Evolutionary conservation across 176 grass and related monocot species (phyloP).

Genomic region (Paspalum vaginatum): DNA sequence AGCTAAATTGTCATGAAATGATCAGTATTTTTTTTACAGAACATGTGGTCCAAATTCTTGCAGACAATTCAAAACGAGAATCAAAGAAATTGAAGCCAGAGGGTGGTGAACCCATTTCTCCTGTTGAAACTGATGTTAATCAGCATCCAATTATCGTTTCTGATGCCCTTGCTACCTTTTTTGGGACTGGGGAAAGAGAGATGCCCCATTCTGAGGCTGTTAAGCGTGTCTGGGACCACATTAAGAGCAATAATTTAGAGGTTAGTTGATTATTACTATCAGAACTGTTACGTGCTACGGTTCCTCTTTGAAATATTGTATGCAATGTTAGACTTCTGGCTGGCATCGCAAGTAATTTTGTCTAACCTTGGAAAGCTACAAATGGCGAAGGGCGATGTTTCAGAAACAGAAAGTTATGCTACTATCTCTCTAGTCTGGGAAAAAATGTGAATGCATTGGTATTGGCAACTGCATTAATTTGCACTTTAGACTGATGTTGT

Average conservation of each 20-base stretch:
- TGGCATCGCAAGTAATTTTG: constrained; percentile 12
- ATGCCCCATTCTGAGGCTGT: constrained; percentile 77
- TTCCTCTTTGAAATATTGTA: constrained; percentile 2
- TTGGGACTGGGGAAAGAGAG: constrained; percentile 80
- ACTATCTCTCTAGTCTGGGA: not conserved
- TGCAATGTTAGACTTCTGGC: constrained; percentile 8
- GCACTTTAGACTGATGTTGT: constrained; percentile 4
- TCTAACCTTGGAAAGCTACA: constrained; percentile 15
- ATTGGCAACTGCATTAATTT: not conserved
- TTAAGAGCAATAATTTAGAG: constrained; percentile 91
- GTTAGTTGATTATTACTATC: constrained; percentile 56
- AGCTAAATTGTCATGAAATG: not conserved
- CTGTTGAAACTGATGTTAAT: constrained; percentile 47
- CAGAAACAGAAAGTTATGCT: constrained; percentile 15
- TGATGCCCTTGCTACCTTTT: constrained; percentile 80
- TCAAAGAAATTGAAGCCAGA: constrained; percentile 68
- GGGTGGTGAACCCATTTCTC: constrained; percentile 51
- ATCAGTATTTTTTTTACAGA: constrained; percentile 11
- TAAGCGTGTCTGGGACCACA: constrained; percentile 91
- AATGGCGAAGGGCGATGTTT: not conserved
- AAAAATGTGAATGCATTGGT: constrained; percentile 18
- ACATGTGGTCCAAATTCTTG: constrained; percentile 46
- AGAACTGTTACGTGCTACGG: constrained; percentile 22
- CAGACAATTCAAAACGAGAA: constrained; percentile 69
- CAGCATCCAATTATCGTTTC: constrained; percentile 64